Percentiles rank a stretch among this genome's conserved stretches.
Conservation (phyloP, 31 red algal species). For the Porphyra umbilicalis region DNA sequence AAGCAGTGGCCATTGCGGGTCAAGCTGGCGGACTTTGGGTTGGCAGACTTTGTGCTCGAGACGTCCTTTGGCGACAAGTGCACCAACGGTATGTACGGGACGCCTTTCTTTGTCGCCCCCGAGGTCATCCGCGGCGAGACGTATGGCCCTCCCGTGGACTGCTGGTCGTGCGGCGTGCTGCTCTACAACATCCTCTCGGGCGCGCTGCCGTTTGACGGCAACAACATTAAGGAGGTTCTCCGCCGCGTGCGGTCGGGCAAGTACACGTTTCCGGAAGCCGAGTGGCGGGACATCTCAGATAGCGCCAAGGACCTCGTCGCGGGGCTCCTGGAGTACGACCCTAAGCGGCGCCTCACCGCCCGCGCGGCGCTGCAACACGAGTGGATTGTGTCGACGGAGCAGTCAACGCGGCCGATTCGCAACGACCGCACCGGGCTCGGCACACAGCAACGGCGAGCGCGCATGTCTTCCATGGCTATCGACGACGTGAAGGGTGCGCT, state of each 20-base stretch:
- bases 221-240: constrained; percentile 77
- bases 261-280: constrained; percentile 55
- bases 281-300: constrained; percentile 84
- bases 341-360: constrained; percentile 57
- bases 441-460: constrained; percentile 39
- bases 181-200: constrained; percentile 91
- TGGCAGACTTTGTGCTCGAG: constrained; percentile 74
- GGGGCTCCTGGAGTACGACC: constrained; percentile 71
- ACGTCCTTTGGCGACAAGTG: constrained; percentile 65
- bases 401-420: constrained; percentile 39
- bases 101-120: constrained; percentile 91
- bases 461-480: constrained; percentile 73
- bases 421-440: constrained; percentile 48
- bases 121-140: constrained; percentile 77
- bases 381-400: constrained; percentile 46
- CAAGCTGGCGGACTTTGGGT: constrained; percentile 57
- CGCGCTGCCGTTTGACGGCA: constrained; percentile 88
- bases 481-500: constrained; percentile 52
- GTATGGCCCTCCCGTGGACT: constrained; percentile 77
- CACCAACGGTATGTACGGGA: constrained; percentile 78
- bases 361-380: constrained; percentile 52
- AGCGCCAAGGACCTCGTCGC: constrained; percentile 78
- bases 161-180: constrained; percentile 89
- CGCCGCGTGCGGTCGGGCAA: constrained; percentile 45
- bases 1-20: constrained; percentile 46